phyloP scores from a whole-genome alignment of 2,329 filamentous ascomycete species.

The Colletotrichum euphorbiae region DNA sequence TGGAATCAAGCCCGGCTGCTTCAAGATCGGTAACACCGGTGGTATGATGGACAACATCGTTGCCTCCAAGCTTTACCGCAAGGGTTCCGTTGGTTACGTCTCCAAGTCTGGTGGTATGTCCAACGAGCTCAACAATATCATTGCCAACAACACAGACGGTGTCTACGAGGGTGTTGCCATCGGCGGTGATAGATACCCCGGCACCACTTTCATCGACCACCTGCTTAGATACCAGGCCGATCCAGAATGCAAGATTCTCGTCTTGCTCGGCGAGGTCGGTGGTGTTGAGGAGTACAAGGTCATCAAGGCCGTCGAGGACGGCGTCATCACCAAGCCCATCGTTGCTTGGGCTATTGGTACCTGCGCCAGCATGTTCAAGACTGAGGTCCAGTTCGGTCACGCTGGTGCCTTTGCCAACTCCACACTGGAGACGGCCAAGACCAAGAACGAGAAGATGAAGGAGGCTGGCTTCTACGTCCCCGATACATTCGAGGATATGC shows the following conservation, averaged over 20 bases:
- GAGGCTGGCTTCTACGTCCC: slow-evolving; percentile 96
- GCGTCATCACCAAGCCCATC: slow-evolving; percentile 96
- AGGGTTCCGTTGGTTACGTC: slow-evolving; percentile 98
- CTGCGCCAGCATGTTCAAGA: slow-evolving; percentile 99
- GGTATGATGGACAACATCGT: slow-evolving; percentile 99
- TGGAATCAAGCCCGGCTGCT: slow-evolving; percentile 99
- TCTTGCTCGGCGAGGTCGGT: slow-evolving; percentile 97
- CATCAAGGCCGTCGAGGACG: slow-evolving; percentile 96
- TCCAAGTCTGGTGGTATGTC: slow-evolving; percentile 99
- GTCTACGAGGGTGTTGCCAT: slow-evolving; percentile 99
- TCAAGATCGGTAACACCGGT: slow-evolving; percentile 99
- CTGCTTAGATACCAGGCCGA: slow-evolving; percentile 96
- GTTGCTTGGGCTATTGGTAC: slow-evolving; percentile 99
- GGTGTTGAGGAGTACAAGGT: slow-evolving; percentile 99
- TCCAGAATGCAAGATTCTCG: slow-evolving; percentile 96
- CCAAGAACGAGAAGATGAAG: slow-evolving; percentile 97
- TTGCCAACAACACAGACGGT: slow-evolving; percentile 95
- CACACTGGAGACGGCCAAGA: slow-evolving; percentile 94
- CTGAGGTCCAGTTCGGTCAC: slow-evolving; percentile 99
- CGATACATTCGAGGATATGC: slow-evolving; percentile 96
- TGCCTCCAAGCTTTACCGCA: slow-evolving; percentile 99
- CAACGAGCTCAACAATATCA: slow-evolving; percentile 99
- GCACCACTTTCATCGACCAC: slow-evolving; percentile 99
- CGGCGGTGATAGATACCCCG: slow-evolving; percentile 98
- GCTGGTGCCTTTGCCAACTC: slow-evolving; percentile 99